Evolutionary conservation across 2,329 filamentous ascomycete species (phyloP), one percentile per base, ranked within the genome.

Genomic region (Colletotrichum karsti): DNA sequence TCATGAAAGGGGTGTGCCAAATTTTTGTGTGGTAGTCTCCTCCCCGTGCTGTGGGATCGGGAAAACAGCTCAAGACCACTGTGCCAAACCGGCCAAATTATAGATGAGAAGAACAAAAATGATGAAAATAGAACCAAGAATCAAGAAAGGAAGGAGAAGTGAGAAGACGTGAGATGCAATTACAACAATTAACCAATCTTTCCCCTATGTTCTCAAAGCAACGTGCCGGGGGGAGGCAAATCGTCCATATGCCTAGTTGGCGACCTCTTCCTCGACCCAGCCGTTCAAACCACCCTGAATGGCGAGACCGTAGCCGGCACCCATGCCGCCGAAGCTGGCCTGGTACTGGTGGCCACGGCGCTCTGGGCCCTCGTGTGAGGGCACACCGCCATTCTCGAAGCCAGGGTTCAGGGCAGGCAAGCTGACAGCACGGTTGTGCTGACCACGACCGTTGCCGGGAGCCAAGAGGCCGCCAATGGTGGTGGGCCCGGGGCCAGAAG

Each of bases 371-470:
- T 80, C 78, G 18, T 74, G 74, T 5, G 79, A 82, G 35, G 79
- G 79, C 69, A 80, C 81, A 15, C 83, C 84, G 46, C 87, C 86
- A 59, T 90, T 90, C 78, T 90, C 87, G 61, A 90, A 88, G 15
- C 87, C 88, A 18, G 89, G 88, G 1, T 88, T 89, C 60, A 92
- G 85, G 5, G 87, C 89, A 1, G 96, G 96, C 75, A 99, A 84
- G 77, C 94, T 97, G 67, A 98, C 94, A 35, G 96, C 94, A 39
- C 96, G 91, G 75, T 90, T 95, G 79, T 91, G 89, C 70, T 88
- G 87, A 33, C 86, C 83, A 35, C 89, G 85, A 13, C 82, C 77
- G 61, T 88, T 91, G 57, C 89, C 89, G 2, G 93, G 93, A 3
- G 93, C 92, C 56, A 96, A 86, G 39, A 97, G 87, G 7, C 93